Percentiles rank a stretch among this genome's conserved stretches.
Conservation (phyloP, 2,329 filamentous ascomycete species). For the Aspergillus terreus region DNA sequence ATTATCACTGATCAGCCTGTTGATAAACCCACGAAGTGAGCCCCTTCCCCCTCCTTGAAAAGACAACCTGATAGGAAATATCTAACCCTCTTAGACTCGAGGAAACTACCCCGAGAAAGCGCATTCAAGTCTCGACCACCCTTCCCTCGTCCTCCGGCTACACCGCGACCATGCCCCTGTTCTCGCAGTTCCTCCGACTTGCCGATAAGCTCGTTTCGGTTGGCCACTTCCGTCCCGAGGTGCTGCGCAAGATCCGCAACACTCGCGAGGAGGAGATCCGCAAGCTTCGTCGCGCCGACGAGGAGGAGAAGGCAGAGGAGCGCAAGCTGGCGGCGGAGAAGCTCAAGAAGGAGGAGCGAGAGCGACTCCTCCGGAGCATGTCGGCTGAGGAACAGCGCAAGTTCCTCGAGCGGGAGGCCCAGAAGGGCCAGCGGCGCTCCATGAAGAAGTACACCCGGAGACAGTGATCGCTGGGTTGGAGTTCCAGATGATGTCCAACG, state of each 20-base stretch:
- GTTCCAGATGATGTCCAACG: no score
- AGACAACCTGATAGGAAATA: no score
- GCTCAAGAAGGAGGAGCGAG: conserved; percentile 84
- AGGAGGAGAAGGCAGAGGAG: conserved; percentile 66
- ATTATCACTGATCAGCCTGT: conserved; percentile 85
- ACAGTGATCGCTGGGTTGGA: conserved; percentile 25
- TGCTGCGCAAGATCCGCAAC: conserved; percentile 74
- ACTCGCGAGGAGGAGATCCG: conserved; percentile 76
- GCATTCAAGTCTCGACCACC: conserved; percentile 71
- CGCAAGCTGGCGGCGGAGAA: conserved; percentile 50
- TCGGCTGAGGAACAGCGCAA: conserved; percentile 83
- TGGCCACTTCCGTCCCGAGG: conserved; percentile 87
- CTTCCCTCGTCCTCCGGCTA: conserved; percentile 64
- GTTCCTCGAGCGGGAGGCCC: conserved; percentile 75
- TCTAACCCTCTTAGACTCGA: conserved; percentile 59
- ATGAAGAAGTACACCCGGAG: conserved; percentile 61
- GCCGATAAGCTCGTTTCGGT: conserved; percentile 72
- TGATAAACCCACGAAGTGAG: conserved; percentile 78
- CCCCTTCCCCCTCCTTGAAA: neutral
- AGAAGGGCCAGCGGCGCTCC: conserved; percentile 64
- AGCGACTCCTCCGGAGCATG: conserved; percentile 71
- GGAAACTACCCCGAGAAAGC: conserved; percentile 81
- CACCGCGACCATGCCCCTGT: conserved; percentile 65
- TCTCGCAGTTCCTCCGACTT: conserved; percentile 78
- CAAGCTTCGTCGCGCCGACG: conserved; percentile 73